A percentile compares a stretch with the other conserved stretches of the same genome.
These are phyloP conservation scores for Tulasnella calospora DNA, from an alignment of 768 basidiomycete genomes.

Conservation along the genomic window DNA sequence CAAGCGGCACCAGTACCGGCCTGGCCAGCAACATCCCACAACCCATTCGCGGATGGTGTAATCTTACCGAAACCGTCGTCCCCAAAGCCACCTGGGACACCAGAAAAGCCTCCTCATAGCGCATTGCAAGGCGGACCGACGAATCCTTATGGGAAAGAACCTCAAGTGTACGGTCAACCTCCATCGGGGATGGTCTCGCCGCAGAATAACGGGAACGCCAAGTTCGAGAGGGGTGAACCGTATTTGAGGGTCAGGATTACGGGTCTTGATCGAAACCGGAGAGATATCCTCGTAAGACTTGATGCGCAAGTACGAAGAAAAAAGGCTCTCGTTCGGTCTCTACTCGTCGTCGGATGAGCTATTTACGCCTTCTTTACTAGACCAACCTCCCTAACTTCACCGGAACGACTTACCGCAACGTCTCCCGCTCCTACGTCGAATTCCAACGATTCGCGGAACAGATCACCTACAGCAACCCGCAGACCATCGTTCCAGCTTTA, in stretches of 20 bases:
- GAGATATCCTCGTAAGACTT: slow-evolving; percentile 89
- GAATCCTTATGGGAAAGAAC: slow-evolving; percentile 69
- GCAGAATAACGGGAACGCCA: slow-evolving; percentile 51
- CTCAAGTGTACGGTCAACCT: slow-evolving; percentile 83
- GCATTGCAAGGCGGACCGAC: slow-evolving; percentile 33
- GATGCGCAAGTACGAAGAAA: slow-evolving; percentile 82
- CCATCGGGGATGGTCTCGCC: slow-evolving; percentile 80
- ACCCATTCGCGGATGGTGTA: slow-evolving; percentile 22
- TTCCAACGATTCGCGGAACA: slow-evolving; percentile 93
- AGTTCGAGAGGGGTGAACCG: slow-evolving; percentile 70
- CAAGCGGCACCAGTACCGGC: not conserved
- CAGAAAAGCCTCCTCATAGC: slow-evolving; percentile 17
- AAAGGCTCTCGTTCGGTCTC: not conserved
- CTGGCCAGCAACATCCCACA: slow-evolving; percentile 23
- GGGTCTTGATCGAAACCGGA: slow-evolving; percentile 86
- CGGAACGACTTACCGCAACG: slow-evolving; percentile 83
- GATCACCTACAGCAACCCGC: slow-evolving; percentile 83
- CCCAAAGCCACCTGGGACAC: slow-evolving; percentile 20
- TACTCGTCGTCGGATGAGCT: not conserved
- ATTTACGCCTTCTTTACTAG: slow-evolving; percentile 41
- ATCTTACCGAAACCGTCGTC: slow-evolving; percentile 23
- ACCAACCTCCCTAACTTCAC: slow-evolving; percentile 92
- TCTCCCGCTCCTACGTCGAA: slow-evolving; percentile 91
- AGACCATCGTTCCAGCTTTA: slow-evolving; percentile 92
- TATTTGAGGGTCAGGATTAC: slow-evolving; percentile 88